Evolutionary conservation across 495 filamentous ascomycete species (phyloP).

Genomic region (Penicillium daleae): DNA sequence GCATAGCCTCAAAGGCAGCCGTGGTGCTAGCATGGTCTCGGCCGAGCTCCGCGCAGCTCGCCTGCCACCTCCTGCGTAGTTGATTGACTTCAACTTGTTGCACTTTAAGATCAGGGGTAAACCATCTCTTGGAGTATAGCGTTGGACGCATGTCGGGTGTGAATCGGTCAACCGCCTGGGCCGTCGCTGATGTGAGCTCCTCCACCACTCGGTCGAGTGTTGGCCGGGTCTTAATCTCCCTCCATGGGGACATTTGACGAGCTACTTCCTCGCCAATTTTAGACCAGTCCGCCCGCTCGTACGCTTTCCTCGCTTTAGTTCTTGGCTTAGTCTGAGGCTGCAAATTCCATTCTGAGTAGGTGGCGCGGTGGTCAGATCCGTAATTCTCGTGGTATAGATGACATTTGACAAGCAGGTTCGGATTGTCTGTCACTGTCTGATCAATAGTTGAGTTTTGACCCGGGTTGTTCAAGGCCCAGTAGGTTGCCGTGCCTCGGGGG

Average conservation of each 20-base stretch:
- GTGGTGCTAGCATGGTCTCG: slow-evolving; percentile 7
- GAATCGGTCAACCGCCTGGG: slow-evolving; percentile 10
- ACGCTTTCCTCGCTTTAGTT: slow-evolving; percentile 23
- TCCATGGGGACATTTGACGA: slow-evolving; percentile 13
- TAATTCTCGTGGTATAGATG: slow-evolving; percentile 30
- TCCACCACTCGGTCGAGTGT: slow-evolving; percentile 18
- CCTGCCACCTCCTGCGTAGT: slow-evolving; percentile 24
- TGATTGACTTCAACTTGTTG: slow-evolving; percentile 24
- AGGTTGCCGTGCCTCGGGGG: slow-evolving; percentile 21
- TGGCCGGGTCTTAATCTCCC: slow-evolving; percentile 13
- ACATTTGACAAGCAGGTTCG: slow-evolving; percentile 20
- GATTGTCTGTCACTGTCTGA: slow-evolving; percentile 22
- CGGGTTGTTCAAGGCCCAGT: slow-evolving; percentile 23
- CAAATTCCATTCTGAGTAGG: slow-evolving; percentile 30
- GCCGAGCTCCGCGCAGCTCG: slow-evolving; percentile 18
- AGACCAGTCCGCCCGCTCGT: slow-evolving; percentile 29
- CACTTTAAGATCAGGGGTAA: slow-evolving; percentile 25
- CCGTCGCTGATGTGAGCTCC: slow-evolving; percentile 18
- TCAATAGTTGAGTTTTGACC: slow-evolving; percentile 26
- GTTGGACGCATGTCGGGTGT: slow-evolving; percentile 18
- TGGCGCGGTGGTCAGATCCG: slow-evolving; percentile 24
- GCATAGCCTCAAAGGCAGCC: slow-evolving; percentile 15
- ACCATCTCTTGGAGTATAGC: slow-evolving; percentile 34
- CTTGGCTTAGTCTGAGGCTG: slow-evolving; percentile 8
- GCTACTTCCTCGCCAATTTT: slow-evolving; percentile 24